Base-by-base conservation (phyloP, 2,329 filamentous ascomycete species). In the Sporothrix schenckii region DNA sequence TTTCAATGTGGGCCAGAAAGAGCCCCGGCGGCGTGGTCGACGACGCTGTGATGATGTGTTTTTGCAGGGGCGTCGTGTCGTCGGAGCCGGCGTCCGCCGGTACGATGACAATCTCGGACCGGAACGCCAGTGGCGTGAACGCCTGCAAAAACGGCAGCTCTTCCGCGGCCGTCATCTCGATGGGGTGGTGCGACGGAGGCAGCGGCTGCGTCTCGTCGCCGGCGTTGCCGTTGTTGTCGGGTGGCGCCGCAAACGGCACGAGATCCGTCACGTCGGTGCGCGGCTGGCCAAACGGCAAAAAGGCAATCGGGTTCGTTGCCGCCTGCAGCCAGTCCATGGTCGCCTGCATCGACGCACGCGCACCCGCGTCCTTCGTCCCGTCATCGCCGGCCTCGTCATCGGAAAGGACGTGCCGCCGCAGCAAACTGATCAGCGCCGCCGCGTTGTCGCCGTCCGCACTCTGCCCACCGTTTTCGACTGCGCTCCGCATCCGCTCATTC, bases 131-230 rank as follows among this genome's bases (percentile, higher is more conserved):
- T 0, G 90, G 87, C 0, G 88, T 91, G 75, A 95, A 93, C 10
- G 90, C 83, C 60, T 90, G 86, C 0, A 94, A 83, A 73, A 90
- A 93, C 0, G 90, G 88, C 2, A 91, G 80, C 66, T 91, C 87
- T 72, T 93, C 87, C 0, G 84, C 81, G 1, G 90, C 83, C 0
- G 86, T 83, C 80, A 93, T 83, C 0, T 83, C 83, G 1, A 88
- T 76, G 0, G 90, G 92, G 67, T 87, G 85, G 75, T 94, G 91
- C 1, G 90, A 91, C 9, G 85, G 80, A 0, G 85, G 77, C 1
- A 82, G 80, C 27, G 61, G 63, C 14, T 21, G n/a, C 2, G 41
- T 30, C 3, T 78, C 78, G 2, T 78, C 78, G 5, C 80, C 76
- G 3, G 81, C 75, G 4, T 81, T 76, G 13, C 30, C 13, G 79